phyloP scores from a whole-genome alignment of 352 stramenopile genomes.

The Albugo candida region DNA sequence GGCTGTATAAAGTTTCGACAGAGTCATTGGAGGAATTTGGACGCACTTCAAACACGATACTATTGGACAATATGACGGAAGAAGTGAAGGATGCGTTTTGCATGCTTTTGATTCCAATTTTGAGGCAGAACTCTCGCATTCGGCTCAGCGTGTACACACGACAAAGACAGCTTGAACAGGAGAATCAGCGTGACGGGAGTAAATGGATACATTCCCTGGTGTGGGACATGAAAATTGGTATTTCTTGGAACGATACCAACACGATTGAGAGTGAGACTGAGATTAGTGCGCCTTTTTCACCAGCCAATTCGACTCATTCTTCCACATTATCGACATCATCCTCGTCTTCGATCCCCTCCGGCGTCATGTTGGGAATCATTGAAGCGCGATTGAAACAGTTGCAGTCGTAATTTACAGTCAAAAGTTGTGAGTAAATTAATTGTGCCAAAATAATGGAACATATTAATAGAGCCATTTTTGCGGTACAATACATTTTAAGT shows the following conservation, averaged over 20 bases:
- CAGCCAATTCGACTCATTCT: too few relatives aligned
- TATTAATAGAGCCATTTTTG: too few relatives aligned
- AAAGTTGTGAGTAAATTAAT: too few relatives aligned
- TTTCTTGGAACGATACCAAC: neutral
- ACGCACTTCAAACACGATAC: slow-evolving; percentile 14
- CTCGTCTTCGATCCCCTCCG: too few relatives aligned
- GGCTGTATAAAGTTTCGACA: slow-evolving; percentile 26
- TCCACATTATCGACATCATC: too few relatives aligned
- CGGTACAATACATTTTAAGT: too few relatives aligned
- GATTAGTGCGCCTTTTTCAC: too few relatives aligned
- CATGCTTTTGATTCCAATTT: slow-evolving; percentile 39
- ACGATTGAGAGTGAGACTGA: too few relatives aligned
- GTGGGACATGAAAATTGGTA: neutral
- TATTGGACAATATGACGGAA: slow-evolving; percentile 31
- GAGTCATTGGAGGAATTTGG: slow-evolving; percentile 6
- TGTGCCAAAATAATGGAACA: too few relatives aligned
- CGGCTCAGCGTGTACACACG: slow-evolving; percentile 41
- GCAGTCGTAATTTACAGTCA: too few relatives aligned
- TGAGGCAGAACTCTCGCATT: slow-evolving; percentile 26
- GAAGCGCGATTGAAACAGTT: too few relatives aligned
- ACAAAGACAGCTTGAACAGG: neutral
- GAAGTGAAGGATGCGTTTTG: slow-evolving; percentile 61
- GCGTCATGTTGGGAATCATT: too few relatives aligned
- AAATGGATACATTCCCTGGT: neutral
- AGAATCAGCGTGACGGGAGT: neutral